phyloP scores from a whole-genome alignment of 208 protist genomes.

The Trichomonas gallinae region DNA sequence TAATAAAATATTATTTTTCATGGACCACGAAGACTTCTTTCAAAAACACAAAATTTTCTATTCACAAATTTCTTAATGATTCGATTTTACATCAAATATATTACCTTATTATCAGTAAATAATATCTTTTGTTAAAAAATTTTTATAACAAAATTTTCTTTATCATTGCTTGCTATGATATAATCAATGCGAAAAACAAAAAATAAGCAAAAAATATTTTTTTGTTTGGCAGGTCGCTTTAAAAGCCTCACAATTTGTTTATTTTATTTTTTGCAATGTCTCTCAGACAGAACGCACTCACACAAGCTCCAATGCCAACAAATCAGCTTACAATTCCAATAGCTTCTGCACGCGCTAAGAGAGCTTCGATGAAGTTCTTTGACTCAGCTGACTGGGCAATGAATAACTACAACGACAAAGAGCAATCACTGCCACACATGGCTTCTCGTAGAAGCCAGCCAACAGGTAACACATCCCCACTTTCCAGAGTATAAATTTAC shows the following conservation, averaged over 20 bases:
- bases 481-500: background rate
- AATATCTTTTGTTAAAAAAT: no score
- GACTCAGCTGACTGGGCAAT: background rate
- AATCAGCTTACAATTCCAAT: background rate
- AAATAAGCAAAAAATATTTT: no score
- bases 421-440: background rate
- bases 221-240: background rate
- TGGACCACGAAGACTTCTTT: no score
- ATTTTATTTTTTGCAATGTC: background rate
- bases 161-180: no score
- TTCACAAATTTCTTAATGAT: no score
- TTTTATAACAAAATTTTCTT: no score
- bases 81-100: no score
- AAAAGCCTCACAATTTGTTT: background rate
- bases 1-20: no score
- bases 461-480: background rate
- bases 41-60: no score
- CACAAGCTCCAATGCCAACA: no score
- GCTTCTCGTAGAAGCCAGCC: background rate
- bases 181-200: no score
- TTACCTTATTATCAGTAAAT: no score
- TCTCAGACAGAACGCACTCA: background rate
- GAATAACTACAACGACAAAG: background rate
- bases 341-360: background rate
- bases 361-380: background rate